Base-by-base conservation (phyloP, 2,329 filamentous ascomycete genomes). In the Fusarium mexicanum region DNA sequence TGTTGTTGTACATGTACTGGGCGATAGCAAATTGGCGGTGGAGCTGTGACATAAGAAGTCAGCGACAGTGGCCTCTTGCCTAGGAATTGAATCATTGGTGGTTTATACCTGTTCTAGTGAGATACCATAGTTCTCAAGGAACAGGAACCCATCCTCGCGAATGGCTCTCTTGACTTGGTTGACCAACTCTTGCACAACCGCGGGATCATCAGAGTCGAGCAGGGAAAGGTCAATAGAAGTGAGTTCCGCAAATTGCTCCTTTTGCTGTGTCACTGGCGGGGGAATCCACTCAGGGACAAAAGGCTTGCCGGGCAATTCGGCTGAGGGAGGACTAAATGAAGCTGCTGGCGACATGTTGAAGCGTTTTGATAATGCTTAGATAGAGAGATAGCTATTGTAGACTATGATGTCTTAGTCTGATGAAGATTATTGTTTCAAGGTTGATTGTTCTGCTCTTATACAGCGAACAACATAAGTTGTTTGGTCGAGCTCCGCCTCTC, bases 11-110 rank as follows among this genome's bases (percentile, higher is more conserved):
- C 40, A 87, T 71, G 59, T 87, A 88, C 58, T 88, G 86, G 11
- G 86, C 86, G 16, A 88, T 77, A 22, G 81, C 80, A 60, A 88
- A 88, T 68, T 88, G 86, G 29, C 86, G 85, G 73, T 87, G 86
- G 18, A 87, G 82, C 80, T 86, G 80, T 20, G 22, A 48, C 26
- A 18, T 9, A 17, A 7, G 22, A 9, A 6, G 24, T 67, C 2
- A 59, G n/a, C 10, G n/a, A 38, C 13, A 35, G 33, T 35, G 33
- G 14, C 17, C 8, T 8, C 8, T 16, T 35, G 33, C 33, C 33
- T 16, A 2, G 33, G 33, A 35, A 16, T 35, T 35, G 14, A 35
- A 16, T 17, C 0, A 9, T 35, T 35, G 33, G 33, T 35, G 33
- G 0, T 35, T 35, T 9, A 35, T 35, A 81, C 79, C 73, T 82